Evolutionary conservation across 768 basidiomycete species (phyloP).

Genomic region (Heimioporus sp.): DNA sequence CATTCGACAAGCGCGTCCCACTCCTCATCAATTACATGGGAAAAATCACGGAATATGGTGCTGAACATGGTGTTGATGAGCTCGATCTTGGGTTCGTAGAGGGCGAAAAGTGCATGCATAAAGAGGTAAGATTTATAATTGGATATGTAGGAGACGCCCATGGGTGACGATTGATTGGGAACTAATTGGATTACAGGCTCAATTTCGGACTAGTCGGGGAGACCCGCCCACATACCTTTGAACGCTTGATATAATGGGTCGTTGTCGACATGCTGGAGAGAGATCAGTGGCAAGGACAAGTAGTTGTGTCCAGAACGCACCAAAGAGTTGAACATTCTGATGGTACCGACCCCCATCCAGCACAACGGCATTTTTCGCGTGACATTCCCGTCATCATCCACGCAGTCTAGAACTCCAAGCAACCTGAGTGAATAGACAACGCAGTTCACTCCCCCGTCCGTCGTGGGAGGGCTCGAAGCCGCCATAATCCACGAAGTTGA

Average conservation of each 20-base stretch:
- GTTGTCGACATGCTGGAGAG: slow-evolving; percentile 11
- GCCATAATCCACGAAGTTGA: slow-evolving; percentile 11
- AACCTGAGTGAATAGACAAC: slow-evolving; percentile 21
- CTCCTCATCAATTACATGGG: slow-evolving; percentile 16
- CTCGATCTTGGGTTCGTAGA: slow-evolving; percentile 20
- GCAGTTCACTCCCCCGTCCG: slow-evolving; percentile 14
- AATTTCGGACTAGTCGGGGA: too few species aligned
- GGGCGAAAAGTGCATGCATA: slow-evolving; percentile 20
- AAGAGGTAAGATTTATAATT: slow-evolving; percentile 24
- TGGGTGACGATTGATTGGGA: slow-evolving; percentile 15
- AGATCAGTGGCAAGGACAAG: not conserved
- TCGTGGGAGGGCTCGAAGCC: slow-evolving; percentile 7
- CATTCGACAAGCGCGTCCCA: slow-evolving; percentile 21
- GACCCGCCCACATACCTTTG: slow-evolving; percentile 5
- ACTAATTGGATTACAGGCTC: not conserved
- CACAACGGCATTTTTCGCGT: slow-evolving; percentile 13
- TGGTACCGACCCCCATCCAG: slow-evolving; percentile 21
- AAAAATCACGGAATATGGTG: slow-evolving; percentile 22
- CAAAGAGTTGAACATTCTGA: slow-evolving; percentile 22
- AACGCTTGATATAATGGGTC: slow-evolving; percentile 5
- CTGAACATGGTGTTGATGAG: slow-evolving; percentile 22
- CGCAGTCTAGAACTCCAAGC: slow-evolving; percentile 7
- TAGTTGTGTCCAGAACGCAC: not conserved
- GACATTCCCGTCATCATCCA: slow-evolving; percentile 9
- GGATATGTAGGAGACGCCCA: slow-evolving; percentile 16